These are phyloP conservation scores for Teunomyces atbi DNA, from an alignment of 805 yeast genomes.

Conservation along the genomic window DNA sequence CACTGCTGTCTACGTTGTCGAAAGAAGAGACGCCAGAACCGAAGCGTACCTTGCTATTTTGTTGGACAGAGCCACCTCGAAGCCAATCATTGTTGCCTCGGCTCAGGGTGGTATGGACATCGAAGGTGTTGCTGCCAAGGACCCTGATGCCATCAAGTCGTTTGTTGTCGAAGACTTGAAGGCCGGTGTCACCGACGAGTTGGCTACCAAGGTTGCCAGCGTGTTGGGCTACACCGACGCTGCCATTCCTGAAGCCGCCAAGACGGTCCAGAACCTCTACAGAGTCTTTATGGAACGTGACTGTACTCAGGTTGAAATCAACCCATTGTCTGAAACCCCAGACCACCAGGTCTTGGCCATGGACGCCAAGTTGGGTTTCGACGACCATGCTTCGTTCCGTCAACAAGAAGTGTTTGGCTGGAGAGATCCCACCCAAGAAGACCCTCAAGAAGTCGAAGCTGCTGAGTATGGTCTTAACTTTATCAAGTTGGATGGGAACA, in stretches of 20 bases:
- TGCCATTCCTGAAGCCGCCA: constrained; percentile 84
- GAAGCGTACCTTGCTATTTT: constrained; percentile 95
- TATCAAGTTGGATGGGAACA: constrained; percentile 97
- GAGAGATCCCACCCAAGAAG: constrained; percentile 98
- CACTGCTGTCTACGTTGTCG: constrained; percentile 93
- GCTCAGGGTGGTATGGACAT: constrained; percentile 99
- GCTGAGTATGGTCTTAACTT: constrained; percentile 87
- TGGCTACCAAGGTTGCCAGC: constrained; percentile 74
- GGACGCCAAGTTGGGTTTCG: constrained; percentile 99
- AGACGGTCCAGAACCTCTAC: constrained; percentile 81
- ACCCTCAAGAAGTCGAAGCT: constrained; percentile 94
- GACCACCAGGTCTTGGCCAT: constrained; percentile 91
- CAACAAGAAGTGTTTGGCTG: constrained; percentile 92
- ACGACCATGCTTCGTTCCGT: constrained; percentile 93
- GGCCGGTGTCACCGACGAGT: constrained; percentile 73
- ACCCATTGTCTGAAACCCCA: constrained; percentile 92
- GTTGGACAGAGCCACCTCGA: constrained; percentile 89
- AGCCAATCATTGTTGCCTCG: constrained; percentile 92
- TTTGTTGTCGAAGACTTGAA: constrained; percentile 69
- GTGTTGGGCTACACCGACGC: constrained; percentile 76
- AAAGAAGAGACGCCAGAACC: constrained; percentile 88
- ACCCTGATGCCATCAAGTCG: constrained; percentile 89
- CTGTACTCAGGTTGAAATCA: constrained; percentile 97
- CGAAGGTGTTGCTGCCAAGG: constrained; percentile 93
- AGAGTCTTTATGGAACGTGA: constrained; percentile 87